Percentiles rank a stretch among this genome's conserved stretches.
phyloP scores from a whole-genome alignment of 169 alveolate species.

The Amoebophrya sp. region DNA sequence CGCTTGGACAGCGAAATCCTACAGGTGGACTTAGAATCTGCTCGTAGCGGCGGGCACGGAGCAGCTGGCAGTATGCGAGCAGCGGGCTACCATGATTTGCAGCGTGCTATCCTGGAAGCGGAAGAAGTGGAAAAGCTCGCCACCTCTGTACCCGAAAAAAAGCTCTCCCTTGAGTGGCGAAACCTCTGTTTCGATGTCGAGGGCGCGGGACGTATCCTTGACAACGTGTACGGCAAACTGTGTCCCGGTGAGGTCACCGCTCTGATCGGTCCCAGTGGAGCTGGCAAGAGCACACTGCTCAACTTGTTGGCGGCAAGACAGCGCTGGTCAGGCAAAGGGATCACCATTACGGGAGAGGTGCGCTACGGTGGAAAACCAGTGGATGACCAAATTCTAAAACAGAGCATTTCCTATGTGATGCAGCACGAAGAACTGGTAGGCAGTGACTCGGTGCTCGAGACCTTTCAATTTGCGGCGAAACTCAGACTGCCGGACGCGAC shows the following conservation, averaged over 20 bases:
- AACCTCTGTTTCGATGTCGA: not conserved
- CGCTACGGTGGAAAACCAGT: slow-evolving; percentile 44
- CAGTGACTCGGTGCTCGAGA: slow-evolving; percentile 65
- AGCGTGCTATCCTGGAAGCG: not conserved
- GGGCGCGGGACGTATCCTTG: not conserved
- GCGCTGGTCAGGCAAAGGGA: slow-evolving; percentile 36
- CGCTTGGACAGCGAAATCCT: not conserved
- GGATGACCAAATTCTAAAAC: slow-evolving; percentile 27
- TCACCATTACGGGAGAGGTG: slow-evolving; percentile 39
- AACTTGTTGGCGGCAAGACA: slow-evolving; percentile 67
- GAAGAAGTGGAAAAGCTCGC: not conserved
- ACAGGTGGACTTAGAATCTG: not conserved
- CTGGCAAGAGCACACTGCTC: slow-evolving; percentile 81
- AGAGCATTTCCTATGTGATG: slow-evolving; percentile 62
- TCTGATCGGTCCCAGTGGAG: slow-evolving; percentile 62
- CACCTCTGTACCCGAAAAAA: not conserved
- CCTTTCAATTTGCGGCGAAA: slow-evolving; percentile 65
- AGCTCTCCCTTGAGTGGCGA: slow-evolving; percentile 12
- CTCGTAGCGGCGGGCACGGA: no score
- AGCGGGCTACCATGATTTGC: no score
- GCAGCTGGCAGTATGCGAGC: no score
- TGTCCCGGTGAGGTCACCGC: slow-evolving; percentile 46
- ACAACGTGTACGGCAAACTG: slow-evolving; percentile 13
- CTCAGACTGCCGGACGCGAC: slow-evolving; percentile 49
- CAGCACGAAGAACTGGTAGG: slow-evolving; percentile 65